These are phyloP conservation scores for Trichoderma brevicompactum DNA, from an alignment of 2,329 filamentous ascomycete species.

Conservation along the genomic window DNA sequence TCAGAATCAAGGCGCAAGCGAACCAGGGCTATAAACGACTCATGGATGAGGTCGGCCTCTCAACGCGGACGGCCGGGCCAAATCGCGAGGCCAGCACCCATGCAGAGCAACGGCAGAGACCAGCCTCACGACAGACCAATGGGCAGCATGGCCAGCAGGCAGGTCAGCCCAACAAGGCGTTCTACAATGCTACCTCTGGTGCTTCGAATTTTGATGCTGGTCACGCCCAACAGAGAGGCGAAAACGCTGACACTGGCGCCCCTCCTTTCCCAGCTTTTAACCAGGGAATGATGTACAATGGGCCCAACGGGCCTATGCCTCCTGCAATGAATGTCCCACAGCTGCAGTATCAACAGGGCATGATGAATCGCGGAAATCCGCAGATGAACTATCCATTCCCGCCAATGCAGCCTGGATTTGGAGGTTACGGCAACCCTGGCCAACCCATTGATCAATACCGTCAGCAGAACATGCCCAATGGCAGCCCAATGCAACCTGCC, in stretches of 20 bases:
- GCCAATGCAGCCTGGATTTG: conserved; percentile 59
- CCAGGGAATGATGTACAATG: conserved; percentile 58
- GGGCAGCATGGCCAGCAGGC: conserved; percentile 48
- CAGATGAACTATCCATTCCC: conserved; percentile 63
- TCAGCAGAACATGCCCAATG: conserved; percentile 55
- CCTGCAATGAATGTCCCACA: conserved; percentile 57
- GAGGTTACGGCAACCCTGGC: conserved; percentile 54
- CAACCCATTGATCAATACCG: conserved; percentile 61
- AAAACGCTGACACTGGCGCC: conserved; percentile 56
- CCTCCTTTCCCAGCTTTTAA: conserved; percentile 56
- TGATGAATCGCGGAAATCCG: conserved; percentile 58
- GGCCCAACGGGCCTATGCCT: conserved; percentile 50
- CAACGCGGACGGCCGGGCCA: conserved; percentile 60
- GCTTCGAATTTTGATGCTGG: conserved; percentile 55
- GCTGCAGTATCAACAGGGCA: conserved; percentile 62
- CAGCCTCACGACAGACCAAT: conserved; percentile 58
- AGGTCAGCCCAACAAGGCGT: conserved; percentile 53
- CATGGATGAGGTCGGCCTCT: conserved; percentile 97
- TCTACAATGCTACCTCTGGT: conserved; percentile 52
- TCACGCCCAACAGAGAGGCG: conserved; percentile 57
- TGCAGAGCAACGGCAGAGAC: conserved; percentile 58
- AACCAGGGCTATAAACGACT: conserved; percentile 96
- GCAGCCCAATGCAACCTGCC: conserved; percentile 55
- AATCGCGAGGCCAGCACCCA: conserved; percentile 50
- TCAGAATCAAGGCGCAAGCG: conserved; percentile 89